phyloP scores from a whole-genome alignment of 345 rosid genomes.

The Triadica sebifera region DNA sequence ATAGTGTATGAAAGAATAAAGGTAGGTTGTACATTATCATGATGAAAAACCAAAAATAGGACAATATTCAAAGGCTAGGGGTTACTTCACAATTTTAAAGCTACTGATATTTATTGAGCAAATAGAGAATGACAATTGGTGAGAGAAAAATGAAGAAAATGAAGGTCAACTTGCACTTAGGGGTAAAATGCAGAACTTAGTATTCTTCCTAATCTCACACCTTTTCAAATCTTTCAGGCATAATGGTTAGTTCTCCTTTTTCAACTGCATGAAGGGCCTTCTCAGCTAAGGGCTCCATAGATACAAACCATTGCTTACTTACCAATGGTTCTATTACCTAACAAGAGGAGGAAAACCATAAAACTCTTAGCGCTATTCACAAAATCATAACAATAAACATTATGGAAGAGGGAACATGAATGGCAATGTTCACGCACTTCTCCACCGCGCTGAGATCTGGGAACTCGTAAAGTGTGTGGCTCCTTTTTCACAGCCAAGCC shows the following conservation, averaged over 20 bases:
- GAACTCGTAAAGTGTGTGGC: constrained; percentile 70
- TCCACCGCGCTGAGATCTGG: constrained; percentile 98
- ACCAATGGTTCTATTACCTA: constrained; percentile 93
- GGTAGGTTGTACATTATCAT: neutral
- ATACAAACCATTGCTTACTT: constrained; percentile 97
- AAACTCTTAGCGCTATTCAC: constrained; percentile 7
- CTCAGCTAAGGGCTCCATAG: constrained; percentile 92
- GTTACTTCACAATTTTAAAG: neutral
- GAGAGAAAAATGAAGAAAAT: neutral
- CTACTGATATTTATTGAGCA: neutral
- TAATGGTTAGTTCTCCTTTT: constrained; percentile 62
- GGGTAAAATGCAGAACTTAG: constrained; percentile 1
- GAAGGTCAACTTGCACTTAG: neutral
- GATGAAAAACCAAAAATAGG: neutral
- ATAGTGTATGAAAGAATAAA: neutral
- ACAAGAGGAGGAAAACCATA: constrained; percentile 6
- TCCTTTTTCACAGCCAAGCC: constrained; percentile 86
- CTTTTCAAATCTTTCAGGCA: constrained; percentile 98
- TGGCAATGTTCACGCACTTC: constrained; percentile 53
- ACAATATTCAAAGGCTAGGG: neutral
- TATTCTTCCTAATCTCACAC: constrained; percentile 30
- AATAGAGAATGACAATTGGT: neutral
- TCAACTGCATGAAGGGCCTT: constrained; percentile 93
- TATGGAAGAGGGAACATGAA: constrained; percentile 12
- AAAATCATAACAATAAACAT: constrained; percentile 8